Percentiles rank a stretch among this genome's conserved stretches.
phyloP scores from a whole-genome alignment of 192 early-diverging fungal species.

The Entrophospora sp. region DNA sequence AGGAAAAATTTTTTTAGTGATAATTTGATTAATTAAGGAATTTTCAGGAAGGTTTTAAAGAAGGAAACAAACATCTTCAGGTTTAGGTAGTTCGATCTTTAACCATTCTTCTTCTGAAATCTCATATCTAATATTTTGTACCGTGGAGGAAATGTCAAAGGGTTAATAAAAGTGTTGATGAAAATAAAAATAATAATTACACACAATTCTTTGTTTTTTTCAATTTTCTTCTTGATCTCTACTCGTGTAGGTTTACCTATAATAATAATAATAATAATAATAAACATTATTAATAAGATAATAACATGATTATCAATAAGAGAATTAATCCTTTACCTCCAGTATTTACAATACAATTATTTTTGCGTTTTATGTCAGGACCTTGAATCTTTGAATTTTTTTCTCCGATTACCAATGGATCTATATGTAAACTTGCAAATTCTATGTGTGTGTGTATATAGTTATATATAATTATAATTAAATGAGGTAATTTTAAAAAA shows the following conservation, averaged over 20 bases:
- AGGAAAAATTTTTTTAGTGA: not conserved
- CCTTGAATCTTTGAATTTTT: slow-evolving; percentile 79
- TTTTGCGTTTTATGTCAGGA: slow-evolving; percentile 79
- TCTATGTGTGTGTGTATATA: slow-evolving; percentile 38
- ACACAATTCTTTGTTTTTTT: slow-evolving; percentile 70
- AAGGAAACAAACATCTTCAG: slow-evolving; percentile 51
- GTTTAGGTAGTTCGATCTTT: slow-evolving; percentile 59
- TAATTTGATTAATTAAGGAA: not conserved
- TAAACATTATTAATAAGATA: not conserved
- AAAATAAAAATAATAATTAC: not conserved
- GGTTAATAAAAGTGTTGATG: not conserved
- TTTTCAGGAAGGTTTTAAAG: not conserved
- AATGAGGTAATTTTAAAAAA: not conserved
- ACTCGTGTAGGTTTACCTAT: slow-evolving; percentile 61
- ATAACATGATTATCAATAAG: not conserved
- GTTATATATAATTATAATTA: not conserved
- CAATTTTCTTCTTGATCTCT: slow-evolving; percentile 57
- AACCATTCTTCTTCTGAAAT: slow-evolving; percentile 59
- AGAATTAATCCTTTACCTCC: slow-evolving; percentile 43
- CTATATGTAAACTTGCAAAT: slow-evolving; percentile 88
- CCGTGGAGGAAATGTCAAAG: not conserved
- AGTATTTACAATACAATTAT: slow-evolving; percentile 90
- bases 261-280: not conserved
- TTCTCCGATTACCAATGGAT: slow-evolving; percentile 76
- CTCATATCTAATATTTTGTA: slow-evolving; percentile 48